Conservation (phyloP, 1,139 yeast genomes). For the Suhomyces chickasaworum region DNA sequence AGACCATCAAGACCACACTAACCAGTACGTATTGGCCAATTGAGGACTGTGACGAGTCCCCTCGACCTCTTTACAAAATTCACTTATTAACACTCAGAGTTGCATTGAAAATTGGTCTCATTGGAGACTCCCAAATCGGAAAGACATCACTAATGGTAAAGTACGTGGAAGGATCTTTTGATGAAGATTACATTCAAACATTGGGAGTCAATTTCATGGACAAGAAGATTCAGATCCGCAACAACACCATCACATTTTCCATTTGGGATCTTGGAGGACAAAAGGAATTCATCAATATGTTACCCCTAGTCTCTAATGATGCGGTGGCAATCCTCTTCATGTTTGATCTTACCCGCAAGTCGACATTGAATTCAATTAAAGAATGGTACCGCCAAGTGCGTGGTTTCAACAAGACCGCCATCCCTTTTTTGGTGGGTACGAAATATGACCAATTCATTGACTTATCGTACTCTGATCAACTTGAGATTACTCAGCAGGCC, state of each 20-base stretch:
- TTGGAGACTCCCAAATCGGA: constrained; percentile 98
- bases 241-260: constrained; percentile 87
- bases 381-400: constrained; percentile 96
- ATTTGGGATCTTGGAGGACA: constrained; percentile 99
- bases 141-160: constrained; percentile 96
- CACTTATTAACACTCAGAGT: constrained; percentile 40
- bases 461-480: constrained; percentile 77
- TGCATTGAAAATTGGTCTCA: constrained; percentile 86
- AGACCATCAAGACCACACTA: constrained; percentile 33
- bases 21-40: constrained; percentile 38
- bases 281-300: constrained; percentile 92
- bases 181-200: constrained; percentile 91
- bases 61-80: neutral
- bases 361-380: constrained; percentile 81
- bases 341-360: constrained; percentile 88
- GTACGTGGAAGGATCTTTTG: constrained; percentile 92
- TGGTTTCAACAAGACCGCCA: constrained; percentile 88
- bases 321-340: constrained; percentile 91
- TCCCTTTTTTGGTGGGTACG: constrained; percentile 91
- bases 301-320: constrained; percentile 89
- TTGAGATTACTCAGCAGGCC: constrained; percentile 82
- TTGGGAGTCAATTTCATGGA: constrained; percentile 96
- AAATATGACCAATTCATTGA: constrained; percentile 89
- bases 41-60: neutral
- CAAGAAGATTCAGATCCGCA: constrained; percentile 79